phyloP scores from a whole-genome alignment of 179 eudicot genomes.

The Actinidia chinensis region DNA sequence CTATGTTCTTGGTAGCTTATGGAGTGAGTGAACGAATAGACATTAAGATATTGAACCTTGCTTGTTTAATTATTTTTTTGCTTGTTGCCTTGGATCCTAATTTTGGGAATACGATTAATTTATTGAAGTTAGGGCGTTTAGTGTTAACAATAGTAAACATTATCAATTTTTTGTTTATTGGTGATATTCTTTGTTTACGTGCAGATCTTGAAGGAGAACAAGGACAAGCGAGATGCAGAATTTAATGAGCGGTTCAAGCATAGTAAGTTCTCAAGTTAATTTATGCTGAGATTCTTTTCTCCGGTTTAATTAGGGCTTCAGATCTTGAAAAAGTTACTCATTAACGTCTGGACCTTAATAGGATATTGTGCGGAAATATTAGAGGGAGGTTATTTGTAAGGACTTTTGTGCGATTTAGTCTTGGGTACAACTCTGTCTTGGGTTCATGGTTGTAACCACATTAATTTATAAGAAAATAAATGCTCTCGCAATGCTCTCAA shows the following conservation, averaged over 20 bases:
- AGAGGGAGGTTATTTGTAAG: not conserved
- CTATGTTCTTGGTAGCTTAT: too few relatives aligned
- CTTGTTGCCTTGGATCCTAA: not conserved
- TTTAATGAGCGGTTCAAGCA: conserved; percentile 91
- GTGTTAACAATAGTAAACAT: not conserved
- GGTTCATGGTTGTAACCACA: too few relatives aligned
- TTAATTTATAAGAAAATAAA: too few relatives aligned
- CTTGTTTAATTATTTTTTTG: not conserved
- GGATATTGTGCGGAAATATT: not conserved
- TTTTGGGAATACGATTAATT: conserved; percentile 1
- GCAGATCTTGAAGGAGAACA: conserved; percentile 88
- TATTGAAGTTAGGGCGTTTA: not conserved
- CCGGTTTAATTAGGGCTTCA: not conserved
- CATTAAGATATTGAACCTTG: not conserved
- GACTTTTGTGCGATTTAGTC: too few relatives aligned
- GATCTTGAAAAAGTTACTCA: not conserved
- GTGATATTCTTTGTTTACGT: not conserved
- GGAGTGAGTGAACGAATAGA: not conserved
- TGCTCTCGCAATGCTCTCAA: too few relatives aligned
- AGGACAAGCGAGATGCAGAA: conserved; percentile 87
- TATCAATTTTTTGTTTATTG: not conserved
- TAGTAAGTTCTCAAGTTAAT: conserved; percentile 41
- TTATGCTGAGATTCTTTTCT: not conserved
- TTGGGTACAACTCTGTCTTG: too few relatives aligned
- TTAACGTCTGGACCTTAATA: not conserved